These are phyloP conservation scores for Alternaria metachromatica DNA, from an alignment of 2,329 filamentous ascomycete species.

Conservation along the genomic window DNA sequence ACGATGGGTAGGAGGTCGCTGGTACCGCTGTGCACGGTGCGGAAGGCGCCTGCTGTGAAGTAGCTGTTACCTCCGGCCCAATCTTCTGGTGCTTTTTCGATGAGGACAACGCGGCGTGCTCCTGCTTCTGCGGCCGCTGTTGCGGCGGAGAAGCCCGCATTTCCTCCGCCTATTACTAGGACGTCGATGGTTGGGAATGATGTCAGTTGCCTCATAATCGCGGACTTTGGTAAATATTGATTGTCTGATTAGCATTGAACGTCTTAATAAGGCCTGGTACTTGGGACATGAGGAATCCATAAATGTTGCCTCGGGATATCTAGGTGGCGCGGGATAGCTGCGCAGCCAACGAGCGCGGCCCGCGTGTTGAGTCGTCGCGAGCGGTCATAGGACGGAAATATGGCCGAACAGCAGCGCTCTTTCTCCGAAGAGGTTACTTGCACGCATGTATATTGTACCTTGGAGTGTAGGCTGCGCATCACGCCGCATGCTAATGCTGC, in stretches of 20 bases:
- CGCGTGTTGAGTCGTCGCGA: neutral
- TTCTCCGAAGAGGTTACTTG: neutral
- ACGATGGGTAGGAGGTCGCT: slow-evolving; percentile 66
- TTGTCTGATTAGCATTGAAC: neutral
- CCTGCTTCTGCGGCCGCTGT: slow-evolving; percentile 61
- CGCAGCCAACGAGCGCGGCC: neutral
- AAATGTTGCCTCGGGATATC: neutral
- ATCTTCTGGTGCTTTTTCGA: slow-evolving; percentile 65
- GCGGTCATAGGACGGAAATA: neutral
- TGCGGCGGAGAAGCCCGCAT: slow-evolving; percentile 69
- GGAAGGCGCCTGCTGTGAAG: slow-evolving; percentile 70
- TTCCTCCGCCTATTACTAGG: slow-evolving; percentile 68
- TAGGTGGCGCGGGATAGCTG: neutral
- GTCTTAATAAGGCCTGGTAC: neutral
- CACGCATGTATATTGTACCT: neutral
- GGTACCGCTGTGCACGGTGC: slow-evolving; percentile 63
- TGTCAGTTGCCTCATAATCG: neutral
- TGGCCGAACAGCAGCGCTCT: neutral
- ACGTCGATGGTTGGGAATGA: slow-evolving; percentile 34
- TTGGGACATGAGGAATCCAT: neutral
- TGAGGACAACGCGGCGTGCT: slow-evolving; percentile 57
- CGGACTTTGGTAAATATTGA: neutral
- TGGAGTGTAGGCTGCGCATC: neutral
- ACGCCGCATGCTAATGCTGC: neutral
- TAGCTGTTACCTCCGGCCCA: slow-evolving; percentile 70